A percentile compares a stretch with the other conserved stretches of the same genome.
These are phyloP conservation scores for Lactarius sp. DNA, from an alignment of 768 basidiomycete species.

Conservation along the genomic window DNA sequence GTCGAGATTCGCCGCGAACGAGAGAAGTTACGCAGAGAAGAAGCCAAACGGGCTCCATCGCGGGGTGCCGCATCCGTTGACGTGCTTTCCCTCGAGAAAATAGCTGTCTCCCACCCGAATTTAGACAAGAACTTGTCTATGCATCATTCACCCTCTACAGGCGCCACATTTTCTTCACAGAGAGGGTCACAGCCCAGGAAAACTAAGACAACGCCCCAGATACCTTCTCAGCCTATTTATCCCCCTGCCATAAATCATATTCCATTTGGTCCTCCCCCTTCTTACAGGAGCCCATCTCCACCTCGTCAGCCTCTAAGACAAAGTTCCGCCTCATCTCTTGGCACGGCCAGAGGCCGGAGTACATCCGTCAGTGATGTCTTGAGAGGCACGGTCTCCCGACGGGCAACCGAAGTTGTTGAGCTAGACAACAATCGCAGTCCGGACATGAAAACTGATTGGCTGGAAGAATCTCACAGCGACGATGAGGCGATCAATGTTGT, in stretches of 20 bases:
- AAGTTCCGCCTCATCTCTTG: conserved; percentile 41
- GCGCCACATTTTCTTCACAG: not conserved
- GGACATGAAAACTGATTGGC: conserved; percentile 59
- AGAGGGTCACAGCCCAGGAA: conserved; percentile 22
- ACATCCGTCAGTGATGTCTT: conserved; percentile 59
- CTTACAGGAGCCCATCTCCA: conserved; percentile 44
- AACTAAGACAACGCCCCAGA: conserved; percentile 24
- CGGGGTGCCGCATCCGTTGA: conserved; percentile 31
- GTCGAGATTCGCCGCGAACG: conserved; percentile 70
- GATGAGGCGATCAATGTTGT: conserved; percentile 83
- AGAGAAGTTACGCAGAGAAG: conserved; percentile 65
- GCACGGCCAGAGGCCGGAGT: conserved; percentile 43
- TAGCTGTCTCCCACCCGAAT: conserved; percentile 22
- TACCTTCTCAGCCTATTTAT: conserved; percentile 16
- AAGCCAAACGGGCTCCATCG: conserved; percentile 46
- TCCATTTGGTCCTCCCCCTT: conserved; percentile 57
- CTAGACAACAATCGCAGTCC: conserved; percentile 30
- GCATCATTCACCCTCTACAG: conserved; percentile 16
- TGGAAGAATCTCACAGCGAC: conserved; percentile 60
- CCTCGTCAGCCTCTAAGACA: conserved; percentile 37
- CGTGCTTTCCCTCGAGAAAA: conserved; percentile 26
- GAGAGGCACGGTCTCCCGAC: conserved; percentile 40
- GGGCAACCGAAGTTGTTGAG: conserved; percentile 32
- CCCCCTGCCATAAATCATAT: conserved; percentile 15
- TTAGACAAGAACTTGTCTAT: conserved; percentile 17